phyloP scores from a whole-genome alignment of 2,329 filamentous ascomycete species.

The Chaetomiaceae sp. region DNA sequence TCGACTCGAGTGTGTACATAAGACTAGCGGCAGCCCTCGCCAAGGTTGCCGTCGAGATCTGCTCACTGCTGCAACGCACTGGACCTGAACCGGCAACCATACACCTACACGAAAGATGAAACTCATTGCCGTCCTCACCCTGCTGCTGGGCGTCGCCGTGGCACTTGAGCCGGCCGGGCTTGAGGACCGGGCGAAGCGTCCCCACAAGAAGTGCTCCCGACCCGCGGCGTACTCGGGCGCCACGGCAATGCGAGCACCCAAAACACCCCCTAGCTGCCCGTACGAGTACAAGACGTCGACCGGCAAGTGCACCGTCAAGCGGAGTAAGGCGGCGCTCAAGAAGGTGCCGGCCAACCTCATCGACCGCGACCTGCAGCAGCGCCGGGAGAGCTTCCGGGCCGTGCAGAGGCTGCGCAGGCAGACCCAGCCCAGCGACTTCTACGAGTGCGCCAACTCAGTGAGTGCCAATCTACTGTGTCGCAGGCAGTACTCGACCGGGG shows the following conservation, averaged over 20 bases:
- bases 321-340: constrained; percentile 23
- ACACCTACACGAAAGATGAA: constrained; percentile 25
- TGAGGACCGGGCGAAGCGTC: constrained; percentile 7
- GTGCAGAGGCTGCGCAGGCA: constrained; percentile 21
- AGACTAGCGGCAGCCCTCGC: too few relatives aligned
- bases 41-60: background rate
- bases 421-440: constrained; percentile 27
- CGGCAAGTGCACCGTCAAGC: constrained; percentile 19
- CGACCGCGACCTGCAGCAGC: constrained; percentile 12
- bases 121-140: constrained; percentile 21
- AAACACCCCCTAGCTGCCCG: constrained; percentile 8
- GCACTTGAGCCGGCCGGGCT: constrained; percentile 19
- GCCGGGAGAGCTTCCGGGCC: constrained; percentile 16
- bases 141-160: constrained; percentile 24
- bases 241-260: constrained; percentile 10
- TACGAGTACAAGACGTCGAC: constrained; percentile 21
- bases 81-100: too few relatives aligned
- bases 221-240: constrained; percentile 10
- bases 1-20: too few relatives aligned
- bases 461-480: constrained; percentile 4
- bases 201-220: constrained; percentile 12
- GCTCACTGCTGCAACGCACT: background rate
- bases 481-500: too few relatives aligned
- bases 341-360: constrained; percentile 22
- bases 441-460: constrained; percentile 31